phyloP scores from a whole-genome alignment of 1,284 basidiomycete species.

The Sporisorium iseilematis-ciliati region DNA sequence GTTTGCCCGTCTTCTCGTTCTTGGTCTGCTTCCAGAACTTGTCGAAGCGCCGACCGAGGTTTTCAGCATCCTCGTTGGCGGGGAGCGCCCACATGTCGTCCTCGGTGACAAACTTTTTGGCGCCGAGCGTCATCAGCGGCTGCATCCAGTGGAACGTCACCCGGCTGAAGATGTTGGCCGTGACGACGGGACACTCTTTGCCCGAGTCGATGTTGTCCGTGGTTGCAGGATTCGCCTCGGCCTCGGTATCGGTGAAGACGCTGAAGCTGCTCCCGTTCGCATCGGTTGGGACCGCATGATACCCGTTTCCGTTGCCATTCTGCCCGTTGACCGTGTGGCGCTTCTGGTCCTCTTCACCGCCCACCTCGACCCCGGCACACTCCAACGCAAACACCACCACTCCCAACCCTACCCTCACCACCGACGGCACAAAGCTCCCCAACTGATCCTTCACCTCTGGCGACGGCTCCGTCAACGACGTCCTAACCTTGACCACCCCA shows the following conservation, averaged over 20 bases:
- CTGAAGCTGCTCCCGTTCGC: slow-evolving; percentile 50
- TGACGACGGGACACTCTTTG: slow-evolving; percentile 73
- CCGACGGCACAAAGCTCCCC: slow-evolving; percentile 53
- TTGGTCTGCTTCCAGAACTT: slow-evolving; percentile 78
- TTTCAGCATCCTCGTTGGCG: slow-evolving; percentile 72
- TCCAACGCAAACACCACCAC: slow-evolving; percentile 59
- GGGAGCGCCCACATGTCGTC: slow-evolving; percentile 86
- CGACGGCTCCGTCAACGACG: slow-evolving; percentile 47
- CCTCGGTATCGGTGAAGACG: slow-evolving; percentile 41
- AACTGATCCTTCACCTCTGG: slow-evolving; percentile 45
- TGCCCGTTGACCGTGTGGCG: not conserved
- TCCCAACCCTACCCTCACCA: slow-evolving; percentile 52
- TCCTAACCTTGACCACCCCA: slow-evolving; percentile 74
- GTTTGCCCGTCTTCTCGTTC: slow-evolving; percentile 79
- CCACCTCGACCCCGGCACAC: slow-evolving; percentile 58
- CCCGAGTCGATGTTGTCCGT: slow-evolving; percentile 76
- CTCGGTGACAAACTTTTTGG: slow-evolving; percentile 82
- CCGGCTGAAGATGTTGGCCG: slow-evolving; percentile 74
- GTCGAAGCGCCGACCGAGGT: slow-evolving; percentile 76
- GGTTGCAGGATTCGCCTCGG: slow-evolving; percentile 70
- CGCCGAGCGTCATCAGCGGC: slow-evolving; percentile 77
- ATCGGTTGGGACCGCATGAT: slow-evolving; percentile 28
- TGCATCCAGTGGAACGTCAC: slow-evolving; percentile 81
- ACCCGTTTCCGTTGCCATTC: slow-evolving; percentile 35
- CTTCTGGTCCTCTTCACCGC: slow-evolving; percentile 21